These are phyloP conservation scores for Euphorbia pulcherrima DNA, from an alignment of 345 rosid genomes.

Conservation along the genomic window DNA sequence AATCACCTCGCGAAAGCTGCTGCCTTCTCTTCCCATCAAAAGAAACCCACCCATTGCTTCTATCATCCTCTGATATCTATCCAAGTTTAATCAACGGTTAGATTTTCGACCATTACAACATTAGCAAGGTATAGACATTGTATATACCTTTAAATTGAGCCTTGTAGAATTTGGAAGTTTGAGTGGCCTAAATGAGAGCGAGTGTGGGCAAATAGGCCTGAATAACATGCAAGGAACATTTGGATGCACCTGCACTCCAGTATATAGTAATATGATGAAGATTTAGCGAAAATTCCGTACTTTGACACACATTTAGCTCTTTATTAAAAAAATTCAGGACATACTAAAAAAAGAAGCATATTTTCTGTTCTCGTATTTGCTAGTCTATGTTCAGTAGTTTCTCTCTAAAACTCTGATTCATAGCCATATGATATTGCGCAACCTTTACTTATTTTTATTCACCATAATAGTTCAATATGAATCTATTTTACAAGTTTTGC, in stretches of 20 bases:
- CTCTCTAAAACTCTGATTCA: too few species aligned
- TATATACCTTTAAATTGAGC: constrained; percentile 77
- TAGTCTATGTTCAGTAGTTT: too few species aligned
- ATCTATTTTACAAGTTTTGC: too few species aligned
- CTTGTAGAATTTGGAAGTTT: constrained; percentile 96
- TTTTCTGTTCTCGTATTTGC: too few species aligned
- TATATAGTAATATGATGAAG: not conserved
- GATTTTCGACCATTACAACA: constrained; percentile 2
- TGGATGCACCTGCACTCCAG: constrained; percentile 83
- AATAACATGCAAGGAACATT: constrained; percentile 98
- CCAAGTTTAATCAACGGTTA: not conserved
- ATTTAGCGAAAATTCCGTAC: not conserved
- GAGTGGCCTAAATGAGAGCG: too few species aligned
- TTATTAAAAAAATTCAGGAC: too few species aligned
- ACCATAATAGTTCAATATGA: too few species aligned
- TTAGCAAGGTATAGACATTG: not conserved
- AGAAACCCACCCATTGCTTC: constrained; percentile 99
- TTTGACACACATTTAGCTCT: too few species aligned
- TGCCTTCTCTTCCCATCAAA: constrained; percentile 98
- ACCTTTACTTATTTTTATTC: too few species aligned
- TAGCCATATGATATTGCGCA: too few species aligned
- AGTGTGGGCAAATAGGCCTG: constrained; percentile 98
- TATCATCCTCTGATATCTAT: constrained; percentile 87
- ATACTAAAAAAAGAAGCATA: too few species aligned
- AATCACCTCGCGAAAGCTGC: constrained; percentile 93